Base-by-base conservation (phyloP, 83 land plant genomes). In the Picea engelmannii region DNA sequence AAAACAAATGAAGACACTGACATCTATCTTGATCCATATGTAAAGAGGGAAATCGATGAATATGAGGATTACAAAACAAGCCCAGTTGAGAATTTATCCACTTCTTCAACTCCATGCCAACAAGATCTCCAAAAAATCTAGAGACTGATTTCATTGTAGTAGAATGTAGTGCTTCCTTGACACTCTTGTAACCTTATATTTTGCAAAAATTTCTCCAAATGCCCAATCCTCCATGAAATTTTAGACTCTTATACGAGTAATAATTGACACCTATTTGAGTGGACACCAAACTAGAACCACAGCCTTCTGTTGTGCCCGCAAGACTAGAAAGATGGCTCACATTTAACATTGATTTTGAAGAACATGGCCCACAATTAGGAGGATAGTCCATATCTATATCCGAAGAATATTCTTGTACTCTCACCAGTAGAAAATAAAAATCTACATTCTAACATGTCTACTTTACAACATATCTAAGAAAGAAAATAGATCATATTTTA, bases 101-200 rank as follows among this genome's bases (percentile, higher is more conserved):
- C 52, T 71, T 71, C 10, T 71, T 71, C 55, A 71, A 55, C 11
- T 71, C 76, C 42, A 42, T 18, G 24, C 55, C 52, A 18, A 71
- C 76, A 71, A 71, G 20, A 42, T 71, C 76, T 71, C 55, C 76
- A 71, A 42, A 12, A 71, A 40, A 42, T 42, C 21, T 71, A 42
- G 76, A 71, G 35, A 71, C 40, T 71, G 76, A 71, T 42, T 71
- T 71, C 76, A 71, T 18, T 71, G 76, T 24, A 40, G n/a, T 3
- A 6, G 76, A 42, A 71, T 42, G 76, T 38, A 71, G n/a, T n/a
- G n/a, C n/a, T n/a, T n/a, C n/a, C n/a, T n/a, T n/a, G n/a, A n/a
- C n/a, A n/a, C n/a, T n/a, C 55, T n/a, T 71, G 23, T 71, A 23
- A 20, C n/a, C 55, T 44, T 42, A 24, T 52, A 12, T 52, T 71